These are phyloP conservation scores for Plasmopara viticola DNA, from an alignment of 352 stramenopile genomes.

Conservation along the genomic window DNA sequence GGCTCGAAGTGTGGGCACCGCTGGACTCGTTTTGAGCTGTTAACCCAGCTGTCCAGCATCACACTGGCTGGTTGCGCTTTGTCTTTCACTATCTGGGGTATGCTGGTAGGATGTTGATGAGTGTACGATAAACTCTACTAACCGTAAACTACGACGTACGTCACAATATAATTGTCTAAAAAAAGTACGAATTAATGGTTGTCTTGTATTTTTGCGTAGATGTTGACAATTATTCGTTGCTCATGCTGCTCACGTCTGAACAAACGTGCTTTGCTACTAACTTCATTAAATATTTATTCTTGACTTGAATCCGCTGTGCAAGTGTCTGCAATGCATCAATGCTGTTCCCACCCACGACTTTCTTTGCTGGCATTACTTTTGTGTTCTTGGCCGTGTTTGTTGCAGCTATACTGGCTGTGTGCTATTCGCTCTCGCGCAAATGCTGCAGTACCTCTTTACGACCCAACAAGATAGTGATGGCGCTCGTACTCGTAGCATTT, in stretches of 20 bases:
- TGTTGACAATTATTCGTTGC: slow-evolving; percentile 41
- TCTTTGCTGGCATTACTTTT: slow-evolving; percentile 21
- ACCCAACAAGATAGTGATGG: slow-evolving; percentile 6
- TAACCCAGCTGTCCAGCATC: slow-evolving; percentile 1
- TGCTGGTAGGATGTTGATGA: slow-evolving; percentile 13
- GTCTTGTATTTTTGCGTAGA: background rate
- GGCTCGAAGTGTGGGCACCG: slow-evolving; percentile 7
- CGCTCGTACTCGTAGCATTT: slow-evolving; percentile 15
- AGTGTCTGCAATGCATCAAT: slow-evolving; percentile 3
- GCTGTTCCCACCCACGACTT: slow-evolving; percentile 8
- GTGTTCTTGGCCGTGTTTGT: slow-evolving; percentile 23
- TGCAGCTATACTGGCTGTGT: slow-evolving; percentile 8
- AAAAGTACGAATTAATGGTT: background rate
- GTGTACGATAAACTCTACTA: slow-evolving; percentile 11
- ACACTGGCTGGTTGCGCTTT: slow-evolving; percentile 18
- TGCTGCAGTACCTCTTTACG: background rate
- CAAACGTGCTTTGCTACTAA: slow-evolving; percentile 29
- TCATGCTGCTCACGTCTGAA: slow-evolving; percentile 43
- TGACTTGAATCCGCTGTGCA: slow-evolving; percentile 14
- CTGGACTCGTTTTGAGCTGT: slow-evolving; percentile 12
- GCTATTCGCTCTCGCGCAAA: slow-evolving; percentile 4
- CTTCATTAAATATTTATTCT: slow-evolving; percentile 18
- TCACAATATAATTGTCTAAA: slow-evolving; percentile 1
- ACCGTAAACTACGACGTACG: slow-evolving; percentile 16
- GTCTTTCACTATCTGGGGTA: slow-evolving; percentile 5